Base-by-base conservation (phyloP, 495 filamentous ascomycete genomes). In the Neurospora discreta region DNA sequence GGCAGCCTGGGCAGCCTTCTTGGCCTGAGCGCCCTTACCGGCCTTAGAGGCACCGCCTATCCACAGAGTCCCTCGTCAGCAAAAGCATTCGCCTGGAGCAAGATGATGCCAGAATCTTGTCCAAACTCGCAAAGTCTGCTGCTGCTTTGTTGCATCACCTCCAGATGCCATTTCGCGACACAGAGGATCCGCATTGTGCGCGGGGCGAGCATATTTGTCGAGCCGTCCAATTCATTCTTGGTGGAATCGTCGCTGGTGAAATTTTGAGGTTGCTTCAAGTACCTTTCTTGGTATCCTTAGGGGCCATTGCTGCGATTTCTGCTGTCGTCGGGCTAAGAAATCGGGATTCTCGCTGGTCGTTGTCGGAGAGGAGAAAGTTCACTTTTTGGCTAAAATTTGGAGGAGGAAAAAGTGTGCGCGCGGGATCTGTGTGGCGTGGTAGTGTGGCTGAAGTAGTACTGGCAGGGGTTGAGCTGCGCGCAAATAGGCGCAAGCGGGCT, bases 1-100 rank as follows among this genome's bases (percentile, higher is more conserved):
- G 78, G 94, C 91, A 81, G 95, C 91, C 87, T 98, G 97, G 79
- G 96, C 91, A 78, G 95, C 95, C 80, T 90, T 89, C 79, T 88
- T 90, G 85, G 96, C 95, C 88, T 96, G 87, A 77, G 83, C 81
- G 78, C 87, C 86, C 85, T 90, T 92, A 78, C 83, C 81, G 75
- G 87, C 84, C 86, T 90, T 93, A 73, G 89, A 83, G 85, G 84
- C 83, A 76, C 82, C 84, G 77, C 79, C 79, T 80, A 72, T 77
- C 72, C 71, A 73, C 52, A 73, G 71, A 76, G 69, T 75, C 71
- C 46, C 69, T 72, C 72, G 71, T 78, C 76, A 80, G 78, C 75
- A 80, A 76, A 77, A 79, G 78, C 78, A 80, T 79, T 79, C 78
- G 78, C 78, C 77, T 77, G 78, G 52, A 80, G 78, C 78, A 77